Percentiles rank a stretch among this genome's conserved stretches.
phyloP scores from a whole-genome alignment of 495 filamentous ascomycete species.

The Apiosordaria backusii region DNA sequence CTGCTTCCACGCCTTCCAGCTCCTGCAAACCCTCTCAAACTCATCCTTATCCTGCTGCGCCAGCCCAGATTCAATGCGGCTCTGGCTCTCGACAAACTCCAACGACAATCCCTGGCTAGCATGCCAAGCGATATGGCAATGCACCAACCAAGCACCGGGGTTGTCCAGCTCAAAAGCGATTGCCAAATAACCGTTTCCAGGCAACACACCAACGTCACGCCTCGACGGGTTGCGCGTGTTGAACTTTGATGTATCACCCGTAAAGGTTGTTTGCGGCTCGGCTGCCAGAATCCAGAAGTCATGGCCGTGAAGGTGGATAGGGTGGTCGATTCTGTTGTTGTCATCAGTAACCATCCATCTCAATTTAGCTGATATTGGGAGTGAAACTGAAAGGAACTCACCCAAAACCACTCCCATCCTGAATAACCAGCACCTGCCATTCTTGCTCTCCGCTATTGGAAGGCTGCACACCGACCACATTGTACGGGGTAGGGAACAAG shows the following conservation, averaged over 20 bases:
- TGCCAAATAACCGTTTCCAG: constrained; percentile 36
- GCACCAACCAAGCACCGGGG: constrained; percentile 51
- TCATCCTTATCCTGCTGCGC: neutral
- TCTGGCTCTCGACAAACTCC: constrained; percentile 43
- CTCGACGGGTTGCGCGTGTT: constrained; percentile 51
- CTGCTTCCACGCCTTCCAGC: constrained; percentile 2
- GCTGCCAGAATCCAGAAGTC: constrained; percentile 57
- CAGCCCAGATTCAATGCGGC: constrained; percentile 16
- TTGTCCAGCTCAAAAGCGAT: constrained; percentile 54
- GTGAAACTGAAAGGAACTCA: neutral
- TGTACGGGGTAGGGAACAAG: constrained; percentile 35
- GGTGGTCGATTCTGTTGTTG: constrained; percentile 19
- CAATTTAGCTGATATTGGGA: neutral
- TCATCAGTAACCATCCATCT: neutral
- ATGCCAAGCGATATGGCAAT: constrained; percentile 57
- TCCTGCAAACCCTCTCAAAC: constrained; percentile 1
- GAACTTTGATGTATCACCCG: constrained; percentile 25
- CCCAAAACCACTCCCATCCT: constrained; percentile 15
- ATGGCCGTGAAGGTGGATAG: constrained; percentile 51
- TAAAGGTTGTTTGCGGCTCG: constrained; percentile 9
- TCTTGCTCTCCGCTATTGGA: constrained; percentile 2
- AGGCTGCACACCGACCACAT: constrained; percentile 28
- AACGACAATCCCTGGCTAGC: constrained; percentile 43
- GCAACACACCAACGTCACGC: constrained; percentile 54
- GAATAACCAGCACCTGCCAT: constrained; percentile 27